Evolutionary conservation across 2,329 filamentous ascomycete genomes (phyloP), one percentile per base, ranked within the genome.

Genomic region (Paraphoma sp.): DNA sequence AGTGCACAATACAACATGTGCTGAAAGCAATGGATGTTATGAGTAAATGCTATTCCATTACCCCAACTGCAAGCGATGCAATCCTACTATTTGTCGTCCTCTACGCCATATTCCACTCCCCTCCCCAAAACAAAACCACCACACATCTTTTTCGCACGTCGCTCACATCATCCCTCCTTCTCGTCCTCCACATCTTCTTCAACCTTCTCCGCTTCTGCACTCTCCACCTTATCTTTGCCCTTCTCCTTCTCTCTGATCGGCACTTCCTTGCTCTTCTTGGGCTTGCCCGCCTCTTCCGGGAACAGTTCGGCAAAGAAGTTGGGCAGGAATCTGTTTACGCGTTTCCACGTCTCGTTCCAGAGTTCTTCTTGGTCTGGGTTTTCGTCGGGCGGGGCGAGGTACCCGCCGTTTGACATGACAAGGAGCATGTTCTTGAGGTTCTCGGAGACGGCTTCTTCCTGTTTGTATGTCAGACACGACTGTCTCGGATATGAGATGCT

Each of bases 361-460:
- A 88, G 74, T 64, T 81, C 77, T 59, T 82, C 80, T 59, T 84
- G 82, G 59, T 78, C 72, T 9, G 77, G 77, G 29, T 77, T 76
- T 59, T 84, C 80, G 48, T 82, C 77, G 4, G 91, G 91, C 1
- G 91, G 85, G 0, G 92, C 88, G 5, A 99, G 85, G 68, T 91
- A 93, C 36, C 91, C 93, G 48, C 90, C 93, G 73, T 89, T 95
- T 6, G 91, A 88, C 93, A 99, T 97, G 69, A 99, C 95, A 9
- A 99, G 83, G 23, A 98, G 82, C 50, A 98, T 93, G 64, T 99
- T 99, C 79, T 99, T 99, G 55, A 99, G 81, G 63, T 92, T 95
- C 77, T 99, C 95, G 0, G 92, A 91, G 2, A 98, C 93, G 11
- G 95, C 94, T 81, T 99, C 95, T 78, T 96, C 93, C 88, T 96